Percentiles rank a stretch among this genome's conserved stretches.
These are phyloP conservation scores for Baeospora myosura DNA, from an alignment of 1,284 basidiomycete genomes.

Conservation along the genomic window DNA sequence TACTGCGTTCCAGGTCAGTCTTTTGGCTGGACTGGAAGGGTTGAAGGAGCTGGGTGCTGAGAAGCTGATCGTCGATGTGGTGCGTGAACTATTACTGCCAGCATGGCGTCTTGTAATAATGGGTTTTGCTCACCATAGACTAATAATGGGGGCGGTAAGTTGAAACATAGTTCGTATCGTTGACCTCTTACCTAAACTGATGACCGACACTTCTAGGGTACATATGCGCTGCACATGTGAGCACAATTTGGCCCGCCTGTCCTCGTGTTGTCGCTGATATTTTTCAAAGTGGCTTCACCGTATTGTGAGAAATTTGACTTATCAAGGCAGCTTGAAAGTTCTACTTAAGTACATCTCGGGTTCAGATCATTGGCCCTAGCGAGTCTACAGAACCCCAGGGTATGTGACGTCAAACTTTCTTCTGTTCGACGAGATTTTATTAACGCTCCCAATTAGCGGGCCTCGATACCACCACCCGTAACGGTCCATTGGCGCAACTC, in stretches of 20 bases:
- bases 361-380: conserved; percentile 47
- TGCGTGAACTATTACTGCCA: conserved; percentile 26
- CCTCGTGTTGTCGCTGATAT: conserved; percentile 4
- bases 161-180: neutral
- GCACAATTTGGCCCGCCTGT: conserved; percentile 14
- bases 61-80: conserved; percentile 52
- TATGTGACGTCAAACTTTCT: too few relatives aligned
- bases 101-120: too few relatives aligned
- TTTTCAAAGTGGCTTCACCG: conserved; percentile 49
- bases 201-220: conserved; percentile 28
- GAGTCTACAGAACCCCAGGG: conserved; percentile 46
- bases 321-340: too few relatives aligned
- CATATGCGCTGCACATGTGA: conserved; percentile 53
- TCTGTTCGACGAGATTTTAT: too few relatives aligned
- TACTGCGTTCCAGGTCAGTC: conserved; percentile 31
- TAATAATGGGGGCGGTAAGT: conserved; percentile 52
- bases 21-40: conserved; percentile 41
- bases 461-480: conserved; percentile 44
- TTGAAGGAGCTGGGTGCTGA: conserved; percentile 44
- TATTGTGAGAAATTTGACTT: conserved; percentile 33
- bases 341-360: neutral
- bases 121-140: conserved; percentile 26
- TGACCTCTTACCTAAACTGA: neutral
- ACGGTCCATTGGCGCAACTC: conserved; percentile 41
- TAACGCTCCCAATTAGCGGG: too few relatives aligned